These are phyloP conservation scores for Sporothrix pallida DNA, from an alignment of 2,329 filamentous ascomycete species.

Conservation along the genomic window DNA sequence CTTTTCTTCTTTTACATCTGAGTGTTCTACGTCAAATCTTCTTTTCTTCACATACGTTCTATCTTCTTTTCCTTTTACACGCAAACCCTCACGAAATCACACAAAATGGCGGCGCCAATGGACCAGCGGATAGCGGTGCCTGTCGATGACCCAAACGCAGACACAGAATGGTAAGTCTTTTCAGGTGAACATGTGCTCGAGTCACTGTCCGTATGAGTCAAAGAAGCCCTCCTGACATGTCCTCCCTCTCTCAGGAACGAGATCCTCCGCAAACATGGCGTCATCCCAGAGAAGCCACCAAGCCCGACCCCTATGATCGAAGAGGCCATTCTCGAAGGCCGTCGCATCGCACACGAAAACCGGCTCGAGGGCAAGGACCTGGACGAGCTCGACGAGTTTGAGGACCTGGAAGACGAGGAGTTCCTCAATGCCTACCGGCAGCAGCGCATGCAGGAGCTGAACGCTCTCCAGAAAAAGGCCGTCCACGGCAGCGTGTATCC, in stretches of 20 bases:
- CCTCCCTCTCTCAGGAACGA: constrained; percentile 75
- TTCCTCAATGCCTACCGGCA: constrained; percentile 88
- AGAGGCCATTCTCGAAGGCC: constrained; percentile 86
- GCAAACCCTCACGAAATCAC: background rate
- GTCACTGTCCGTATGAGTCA: constrained; percentile 7
- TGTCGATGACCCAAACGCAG: constrained; percentile 92
- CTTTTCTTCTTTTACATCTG: background rate
- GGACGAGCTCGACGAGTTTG: constrained; percentile 89
- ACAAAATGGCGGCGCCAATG: constrained; percentile 63
- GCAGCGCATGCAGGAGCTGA: constrained; percentile 84
- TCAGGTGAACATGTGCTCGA: background rate
- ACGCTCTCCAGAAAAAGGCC: constrained; percentile 73
- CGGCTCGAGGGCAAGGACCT: constrained; percentile 91
- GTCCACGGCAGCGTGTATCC: constrained; percentile 91
- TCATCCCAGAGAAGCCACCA: constrained; percentile 97
- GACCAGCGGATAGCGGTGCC: constrained; percentile 77
- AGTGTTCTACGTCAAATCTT: no score
- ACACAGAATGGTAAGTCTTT: constrained; percentile 84
- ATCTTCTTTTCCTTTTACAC: background rate
- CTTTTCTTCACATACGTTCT: background rate
- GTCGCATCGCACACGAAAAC: constrained; percentile 86
- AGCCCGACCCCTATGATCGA: constrained; percentile 96
- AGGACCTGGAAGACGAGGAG: constrained; percentile 92
- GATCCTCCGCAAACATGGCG: constrained; percentile 92
- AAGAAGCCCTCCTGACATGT: constrained; percentile 26